These are phyloP conservation scores for Neocatenulostroma microsporum DNA, from an alignment of 2,329 filamentous ascomycete genomes.

Conservation along the genomic window DNA sequence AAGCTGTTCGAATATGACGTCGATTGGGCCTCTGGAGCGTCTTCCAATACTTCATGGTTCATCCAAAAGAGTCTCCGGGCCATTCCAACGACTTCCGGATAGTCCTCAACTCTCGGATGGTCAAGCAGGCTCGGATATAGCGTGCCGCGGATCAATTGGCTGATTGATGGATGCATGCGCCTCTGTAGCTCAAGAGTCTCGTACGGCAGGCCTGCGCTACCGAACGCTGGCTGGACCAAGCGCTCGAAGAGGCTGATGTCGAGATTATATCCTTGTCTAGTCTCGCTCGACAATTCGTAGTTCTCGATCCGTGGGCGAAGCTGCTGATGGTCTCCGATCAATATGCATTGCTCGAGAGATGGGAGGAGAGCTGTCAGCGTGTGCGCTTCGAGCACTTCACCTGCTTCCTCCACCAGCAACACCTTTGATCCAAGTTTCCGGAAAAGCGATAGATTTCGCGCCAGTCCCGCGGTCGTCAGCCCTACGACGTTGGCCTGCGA, in stretches of 20 bases:
- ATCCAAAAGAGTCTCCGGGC: conserved; percentile 50
- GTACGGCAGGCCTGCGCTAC: conserved; percentile 17
- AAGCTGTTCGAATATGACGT: conserved; percentile 40
- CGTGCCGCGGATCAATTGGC: conserved; percentile 49
- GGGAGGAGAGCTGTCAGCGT: conserved; percentile 53
- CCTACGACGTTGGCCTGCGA: conserved; percentile 46
- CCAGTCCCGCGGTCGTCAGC: conserved; percentile 55
- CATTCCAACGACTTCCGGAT: conserved; percentile 41
- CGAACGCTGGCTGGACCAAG: conserved; percentile 38
- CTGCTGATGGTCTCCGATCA: conserved; percentile 58
- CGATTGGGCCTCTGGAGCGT: conserved; percentile 13
- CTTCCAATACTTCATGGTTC: conserved; percentile 46
- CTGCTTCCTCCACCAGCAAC: conserved; percentile 53
- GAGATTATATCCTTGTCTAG: conserved; percentile 46
- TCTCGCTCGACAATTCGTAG: conserved; percentile 47
- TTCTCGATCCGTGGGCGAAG: conserved; percentile 53
- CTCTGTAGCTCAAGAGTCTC: conserved; percentile 50
- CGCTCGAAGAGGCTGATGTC: conserved; percentile 57
- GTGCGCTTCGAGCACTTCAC: conserved; percentile 59
- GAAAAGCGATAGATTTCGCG: conserved; percentile 44
- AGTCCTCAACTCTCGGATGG: conserved; percentile 22
- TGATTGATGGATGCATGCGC: conserved; percentile 58
- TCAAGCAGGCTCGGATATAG: conserved; percentile 54
- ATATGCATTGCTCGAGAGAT: conserved; percentile 52
- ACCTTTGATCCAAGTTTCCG: conserved; percentile 41